A percentile compares a stretch with the other conserved stretches of the same genome.
Conservation (phyloP, 2,329 filamentous ascomycete species). For the Xylaria arbuscula region DNA sequence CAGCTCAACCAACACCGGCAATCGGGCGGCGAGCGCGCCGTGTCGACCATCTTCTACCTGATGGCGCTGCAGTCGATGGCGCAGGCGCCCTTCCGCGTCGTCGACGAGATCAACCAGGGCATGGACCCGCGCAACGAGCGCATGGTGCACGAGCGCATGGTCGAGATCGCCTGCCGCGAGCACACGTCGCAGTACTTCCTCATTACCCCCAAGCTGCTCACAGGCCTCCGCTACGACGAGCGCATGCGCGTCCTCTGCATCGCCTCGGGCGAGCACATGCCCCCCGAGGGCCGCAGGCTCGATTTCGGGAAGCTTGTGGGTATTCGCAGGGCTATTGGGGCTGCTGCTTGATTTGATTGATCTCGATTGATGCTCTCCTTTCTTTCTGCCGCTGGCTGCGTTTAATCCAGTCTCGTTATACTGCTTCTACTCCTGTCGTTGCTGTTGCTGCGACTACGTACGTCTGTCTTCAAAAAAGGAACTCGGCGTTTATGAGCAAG, state of each 20-base stretch:
- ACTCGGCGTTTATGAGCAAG: too few relatives aligned
- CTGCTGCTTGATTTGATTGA: conserved; percentile 38
- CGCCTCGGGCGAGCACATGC: conserved; percentile 83
- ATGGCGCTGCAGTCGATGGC: conserved; percentile 97
- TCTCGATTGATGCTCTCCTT: too few relatives aligned
- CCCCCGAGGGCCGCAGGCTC: conserved; percentile 62
- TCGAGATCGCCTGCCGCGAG: conserved; percentile 92
- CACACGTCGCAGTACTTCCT: conserved; percentile 91
- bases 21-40: conserved; percentile 93
- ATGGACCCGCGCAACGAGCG: conserved; percentile 99
- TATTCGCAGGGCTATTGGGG: conserved; percentile 51
- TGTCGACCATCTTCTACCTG: conserved; percentile 98
- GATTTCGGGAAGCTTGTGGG: conserved; percentile 61
- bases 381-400: too few relatives aligned
- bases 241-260: conserved; percentile 96
- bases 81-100: conserved; percentile 94
- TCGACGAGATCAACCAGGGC: conserved; percentile 99
- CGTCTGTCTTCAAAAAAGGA: too few relatives aligned
- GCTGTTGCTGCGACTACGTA: too few relatives aligned
- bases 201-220: conserved; percentile 94
- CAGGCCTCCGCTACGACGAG: conserved; percentile 83
- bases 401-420: neutral
- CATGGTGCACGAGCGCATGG: conserved; percentile 97
- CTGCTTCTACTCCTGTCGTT: too few relatives aligned
- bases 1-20: conserved; percentile 91